Evolutionary conservation across 768 basidiomycete species (phyloP).

Genomic region (Rhodotorula toruloides): DNA sequence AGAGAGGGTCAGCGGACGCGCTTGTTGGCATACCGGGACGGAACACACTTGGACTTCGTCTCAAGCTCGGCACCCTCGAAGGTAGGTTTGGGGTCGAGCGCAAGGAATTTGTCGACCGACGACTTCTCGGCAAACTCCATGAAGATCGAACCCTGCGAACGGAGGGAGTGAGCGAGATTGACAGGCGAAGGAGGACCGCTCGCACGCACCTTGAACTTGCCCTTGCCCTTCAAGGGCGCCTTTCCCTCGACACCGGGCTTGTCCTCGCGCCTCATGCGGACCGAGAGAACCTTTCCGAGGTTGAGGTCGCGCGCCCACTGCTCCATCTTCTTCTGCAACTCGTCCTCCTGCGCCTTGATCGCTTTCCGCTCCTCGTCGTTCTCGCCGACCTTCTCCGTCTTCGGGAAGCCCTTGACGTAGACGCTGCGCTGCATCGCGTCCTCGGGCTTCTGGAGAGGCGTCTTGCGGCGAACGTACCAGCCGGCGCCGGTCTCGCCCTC

Average conservation of each 20-base stretch:
- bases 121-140: conserved; percentile 73
- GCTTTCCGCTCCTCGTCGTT: conserved; percentile 25
- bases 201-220: conserved; percentile 37
- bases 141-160: conserved; percentile 76
- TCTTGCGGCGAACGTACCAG: conserved; percentile 36
- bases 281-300: conserved; percentile 71
- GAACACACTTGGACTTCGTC: conserved; percentile 73
- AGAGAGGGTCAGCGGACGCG: too few relatives aligned
- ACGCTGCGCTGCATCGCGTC: conserved; percentile 66
- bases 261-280: conserved; percentile 78
- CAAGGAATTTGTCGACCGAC: conserved; percentile 68
- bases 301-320: conserved; percentile 60
- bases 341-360: conserved; percentile 43
- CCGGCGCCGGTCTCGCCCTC: conserved; percentile 26
- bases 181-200: too few relatives aligned
- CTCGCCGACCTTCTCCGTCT: conserved; percentile 28
- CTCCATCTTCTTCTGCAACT: conserved; percentile 68
- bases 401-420: conserved; percentile 56
- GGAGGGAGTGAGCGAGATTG: not conserved
- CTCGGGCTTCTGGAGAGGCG: conserved; percentile 46
- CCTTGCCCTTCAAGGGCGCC: conserved; percentile 69
- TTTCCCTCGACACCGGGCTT: conserved; percentile 54
- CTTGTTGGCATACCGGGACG: conserved; percentile 10
- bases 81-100: conserved; percentile 70
- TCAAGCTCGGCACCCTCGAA: conserved; percentile 71